phyloP scores from a whole-genome alignment of 2,329 filamentous ascomycete genomes.

The Cordyceps cicadae region DNA sequence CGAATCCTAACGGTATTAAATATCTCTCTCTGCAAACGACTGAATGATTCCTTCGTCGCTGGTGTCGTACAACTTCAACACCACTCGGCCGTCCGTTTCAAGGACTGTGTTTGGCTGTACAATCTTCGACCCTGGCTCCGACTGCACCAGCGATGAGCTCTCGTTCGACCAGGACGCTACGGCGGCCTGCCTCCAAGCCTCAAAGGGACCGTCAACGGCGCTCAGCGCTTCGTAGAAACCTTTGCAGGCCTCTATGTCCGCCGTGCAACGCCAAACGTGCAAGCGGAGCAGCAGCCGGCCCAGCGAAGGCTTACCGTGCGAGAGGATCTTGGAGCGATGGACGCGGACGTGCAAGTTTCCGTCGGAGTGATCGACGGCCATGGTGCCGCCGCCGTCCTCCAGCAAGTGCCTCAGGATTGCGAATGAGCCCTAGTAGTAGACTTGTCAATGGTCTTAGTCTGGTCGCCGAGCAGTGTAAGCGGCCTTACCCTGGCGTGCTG shows the following conservation, averaged over 20 bases:
- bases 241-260: conserved; percentile 34
- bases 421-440: neutral
- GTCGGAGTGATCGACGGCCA: conserved; percentile 37
- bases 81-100: neutral
- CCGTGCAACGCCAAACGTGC: conserved; percentile 56
- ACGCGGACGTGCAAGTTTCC: conserved; percentile 44
- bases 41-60: neutral
- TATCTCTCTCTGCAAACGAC: neutral
- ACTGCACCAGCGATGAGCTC: neutral
- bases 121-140: neutral
- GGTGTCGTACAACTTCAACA: neutral
- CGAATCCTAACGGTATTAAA: neutral
- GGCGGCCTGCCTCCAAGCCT: neutral
- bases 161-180: neutral
- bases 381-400: conserved; percentile 2
- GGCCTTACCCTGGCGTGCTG: neutral
- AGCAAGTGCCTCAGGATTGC: neutral
- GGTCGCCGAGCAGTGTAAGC: neutral
- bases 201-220: neutral
- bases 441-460: neutral
- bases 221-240: neutral
- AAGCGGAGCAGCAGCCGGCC: conserved; percentile 50
- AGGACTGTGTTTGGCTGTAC: neutral
- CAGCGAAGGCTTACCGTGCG: conserved; percentile 48
- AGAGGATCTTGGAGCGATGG: conserved; percentile 48